These are phyloP conservation scores for Chernovozyma aurita DNA, from an alignment of 1,139 yeast genomes.

Conservation along the genomic window DNA sequence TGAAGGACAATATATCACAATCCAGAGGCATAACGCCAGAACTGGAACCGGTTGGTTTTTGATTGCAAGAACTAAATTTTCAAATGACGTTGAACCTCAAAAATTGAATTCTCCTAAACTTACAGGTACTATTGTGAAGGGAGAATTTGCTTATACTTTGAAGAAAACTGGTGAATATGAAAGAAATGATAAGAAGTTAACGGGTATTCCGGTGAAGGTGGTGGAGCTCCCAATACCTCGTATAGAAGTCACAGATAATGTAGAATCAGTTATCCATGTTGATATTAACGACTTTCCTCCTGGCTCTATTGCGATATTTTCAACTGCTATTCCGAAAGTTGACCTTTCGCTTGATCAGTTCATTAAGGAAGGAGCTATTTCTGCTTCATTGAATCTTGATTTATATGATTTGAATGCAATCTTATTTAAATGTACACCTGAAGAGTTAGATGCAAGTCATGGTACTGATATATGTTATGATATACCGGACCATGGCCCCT, in stretches of 20 bases:
- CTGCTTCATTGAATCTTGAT: constrained; percentile 58
- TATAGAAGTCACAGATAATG: constrained; percentile 35
- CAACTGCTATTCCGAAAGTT: constrained; percentile 64
- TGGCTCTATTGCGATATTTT: constrained; percentile 84
- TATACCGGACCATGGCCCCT: constrained; percentile 65
- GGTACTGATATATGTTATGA: constrained; percentile 71
- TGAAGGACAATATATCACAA: constrained; percentile 87
- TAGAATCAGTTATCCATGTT: constrained; percentile 49
- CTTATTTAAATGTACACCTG: constrained; percentile 76
- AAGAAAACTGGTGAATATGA: constrained; percentile 48
- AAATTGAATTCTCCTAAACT: constrained; percentile 56
- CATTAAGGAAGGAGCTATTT: constrained; percentile 69
- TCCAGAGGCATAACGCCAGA: constrained; percentile 78
- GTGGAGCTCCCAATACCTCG: constrained; percentile 49
- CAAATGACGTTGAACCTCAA: constrained; percentile 41
- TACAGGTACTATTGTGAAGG: constrained; percentile 61
- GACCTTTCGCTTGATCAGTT: constrained; percentile 52
- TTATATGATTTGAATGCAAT: constrained; percentile 72
- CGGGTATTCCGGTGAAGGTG: constrained; percentile 65
- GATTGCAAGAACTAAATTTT: constrained; percentile 81
- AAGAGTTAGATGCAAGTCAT: constrained; percentile 76
- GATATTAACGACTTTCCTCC: constrained; percentile 64
- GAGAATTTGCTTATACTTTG: constrained; percentile 58
- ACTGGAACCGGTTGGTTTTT: constrained; percentile 88
- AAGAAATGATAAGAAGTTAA: constrained; percentile 35